Conservation (phyloP, 257 asterid species). For the Solanum peruvianum region DNA sequence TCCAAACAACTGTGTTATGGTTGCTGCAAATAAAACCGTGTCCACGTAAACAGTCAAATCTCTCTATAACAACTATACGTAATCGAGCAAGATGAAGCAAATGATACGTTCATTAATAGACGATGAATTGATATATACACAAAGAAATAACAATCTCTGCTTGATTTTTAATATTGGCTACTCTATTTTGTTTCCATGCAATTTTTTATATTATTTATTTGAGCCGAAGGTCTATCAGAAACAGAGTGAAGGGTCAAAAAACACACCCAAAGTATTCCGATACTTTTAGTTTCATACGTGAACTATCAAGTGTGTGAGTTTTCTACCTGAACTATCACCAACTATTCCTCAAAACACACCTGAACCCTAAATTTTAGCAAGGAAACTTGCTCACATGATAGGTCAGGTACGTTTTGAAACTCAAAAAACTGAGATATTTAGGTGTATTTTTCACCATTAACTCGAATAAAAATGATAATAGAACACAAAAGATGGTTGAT, state of each 20-base stretch:
- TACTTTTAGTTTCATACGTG: not conserved
- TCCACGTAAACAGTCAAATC: not conserved
- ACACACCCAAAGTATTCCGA: not conserved
- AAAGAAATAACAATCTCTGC: not conserved
- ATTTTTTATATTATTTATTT: not conserved
- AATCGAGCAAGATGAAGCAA: not conserved
- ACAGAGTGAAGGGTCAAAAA: not conserved
- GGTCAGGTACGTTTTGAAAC: not conserved
- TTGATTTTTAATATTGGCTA: not conserved
- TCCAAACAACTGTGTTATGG: slow-evolving; percentile 67
- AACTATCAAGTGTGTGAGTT: not conserved
- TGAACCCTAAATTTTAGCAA: too few relatives aligned
- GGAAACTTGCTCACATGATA: not conserved
- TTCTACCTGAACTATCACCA: not conserved
- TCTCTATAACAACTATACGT: not conserved
- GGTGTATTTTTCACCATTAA: not conserved
- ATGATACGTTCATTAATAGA: not conserved
- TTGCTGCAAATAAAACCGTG: not conserved
- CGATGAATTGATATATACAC: not conserved
- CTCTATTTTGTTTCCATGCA: not conserved
- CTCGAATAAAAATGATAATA: not conserved
- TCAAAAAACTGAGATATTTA: too few relatives aligned
- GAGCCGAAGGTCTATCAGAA: not conserved
- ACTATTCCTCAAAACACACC: not conserved
- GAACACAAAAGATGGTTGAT: not conserved